Base-by-base conservation (phyloP, 768 basidiomycete species). In the Auriscalpium vulgare region DNA sequence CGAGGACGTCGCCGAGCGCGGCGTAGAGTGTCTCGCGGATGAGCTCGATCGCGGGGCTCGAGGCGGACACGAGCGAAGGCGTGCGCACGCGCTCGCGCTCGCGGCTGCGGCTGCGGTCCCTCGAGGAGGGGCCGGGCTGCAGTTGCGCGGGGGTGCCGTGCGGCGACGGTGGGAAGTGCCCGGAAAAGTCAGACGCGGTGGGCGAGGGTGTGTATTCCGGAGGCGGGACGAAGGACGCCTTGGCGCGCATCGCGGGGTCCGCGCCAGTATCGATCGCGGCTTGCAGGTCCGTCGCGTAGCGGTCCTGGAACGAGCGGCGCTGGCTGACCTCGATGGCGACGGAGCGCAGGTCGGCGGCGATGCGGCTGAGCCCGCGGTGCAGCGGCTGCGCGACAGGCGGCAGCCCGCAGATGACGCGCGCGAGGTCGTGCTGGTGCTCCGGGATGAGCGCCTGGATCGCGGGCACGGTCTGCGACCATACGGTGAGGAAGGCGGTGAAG, bases 1-100 rank as follows among this genome's bases (percentile, higher is more conserved):
- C 78, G 47, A 92, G 75, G 1, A 79, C 82, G 59, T 89, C 88
- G 0, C 78, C 89, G 3, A 93, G 75, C 2, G 88, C 80, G 0
- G 91, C 88, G 68, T 92, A 94, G 16, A 94, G 78, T 0, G 91
- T 91, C 69, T 94, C 90, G 29, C 91, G 86, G 57, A 94, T 92
- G 65, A 87, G 75, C 54, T 84, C 80, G 60, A 93, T 85, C 0
- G 82, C 84, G 0, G 87, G 80, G 19, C 78, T 72, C 14, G 66
- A 66, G 57, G 69, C 60, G 62, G 72, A 69, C 45, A 68, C 65
- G 52, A 72, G 65, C 2, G 72, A 65, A n/a, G 70, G 67, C 4
- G 63, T 59, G 37, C 63, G 62, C 6, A 66, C 51, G 0, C 63
- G 62, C 29, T 60, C 53, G 54, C 34, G 44, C 43, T 56, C 52